A percentile compares a stretch with the other conserved stretches of the same genome.
Conservation (phyloP, 345 rosid genomes). For the Chamaenerion angustifolium region DNA sequence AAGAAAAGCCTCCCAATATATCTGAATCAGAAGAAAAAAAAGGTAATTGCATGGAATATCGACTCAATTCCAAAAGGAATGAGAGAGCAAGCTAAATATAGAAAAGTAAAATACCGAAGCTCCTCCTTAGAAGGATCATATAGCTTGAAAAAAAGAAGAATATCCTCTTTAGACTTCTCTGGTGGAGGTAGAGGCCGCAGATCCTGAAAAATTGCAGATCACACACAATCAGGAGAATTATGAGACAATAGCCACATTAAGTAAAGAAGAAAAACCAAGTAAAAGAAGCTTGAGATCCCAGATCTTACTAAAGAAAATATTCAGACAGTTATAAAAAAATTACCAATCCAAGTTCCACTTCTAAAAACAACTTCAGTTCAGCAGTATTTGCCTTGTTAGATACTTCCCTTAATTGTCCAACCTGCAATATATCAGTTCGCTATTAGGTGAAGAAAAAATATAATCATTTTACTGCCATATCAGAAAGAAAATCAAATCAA, state of each 20-base stretch:
- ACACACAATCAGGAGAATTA: slow-evolving; percentile 1
- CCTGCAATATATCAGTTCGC: slow-evolving; percentile 26
- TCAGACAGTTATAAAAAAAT: neutral
- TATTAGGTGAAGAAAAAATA: neutral
- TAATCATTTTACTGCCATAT: neutral
- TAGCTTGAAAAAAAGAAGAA: slow-evolving; percentile 81
- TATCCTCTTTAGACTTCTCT: slow-evolving; percentile 69
- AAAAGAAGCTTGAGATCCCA: slow-evolving; percentile 1
- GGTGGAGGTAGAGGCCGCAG: slow-evolving; percentile 49
- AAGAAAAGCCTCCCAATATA: slow-evolving; percentile 79
- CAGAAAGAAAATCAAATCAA: neutral
- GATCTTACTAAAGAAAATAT: slow-evolving; percentile 1
- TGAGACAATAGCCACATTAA: neutral
- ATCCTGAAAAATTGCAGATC: slow-evolving; percentile 37
- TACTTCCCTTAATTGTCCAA: slow-evolving; percentile 84
- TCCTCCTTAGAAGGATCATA: slow-evolving; percentile 70
- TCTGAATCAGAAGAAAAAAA: slow-evolving; percentile 25
- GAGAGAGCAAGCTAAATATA: neutral
- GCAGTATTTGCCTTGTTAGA: slow-evolving; percentile 74
- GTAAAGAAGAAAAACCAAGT: neutral
- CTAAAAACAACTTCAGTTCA: slow-evolving; percentile 80
- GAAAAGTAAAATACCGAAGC: slow-evolving; percentile 33
- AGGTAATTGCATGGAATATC: neutral
- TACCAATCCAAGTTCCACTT: slow-evolving; percentile 69
- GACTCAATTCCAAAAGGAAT: slow-evolving; percentile 1